Base-by-base conservation (phyloP, 192 early-diverging fungal species). In the Coemansia interrupta region DNA sequence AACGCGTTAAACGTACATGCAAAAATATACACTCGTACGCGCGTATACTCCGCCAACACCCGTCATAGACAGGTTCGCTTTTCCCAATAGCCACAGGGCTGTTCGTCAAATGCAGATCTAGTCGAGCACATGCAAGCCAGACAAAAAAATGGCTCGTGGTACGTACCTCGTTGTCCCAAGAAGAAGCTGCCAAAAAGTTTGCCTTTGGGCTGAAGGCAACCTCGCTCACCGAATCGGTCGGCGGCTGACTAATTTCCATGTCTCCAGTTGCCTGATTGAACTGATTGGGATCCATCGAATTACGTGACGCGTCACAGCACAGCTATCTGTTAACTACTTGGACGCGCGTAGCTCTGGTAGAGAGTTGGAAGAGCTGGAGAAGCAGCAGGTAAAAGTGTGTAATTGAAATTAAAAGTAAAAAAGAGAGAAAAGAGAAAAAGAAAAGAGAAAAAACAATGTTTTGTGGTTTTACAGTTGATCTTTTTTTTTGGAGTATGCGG, bases 151-250 rank as follows among this genome's bases (percentile, higher is more conserved):
- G 22, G 39, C 66, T 47, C 73, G 83, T 87, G 49, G 83, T 79
- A 46, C 57, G 13, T 67, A 78, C 75, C 60, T 78, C 64, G 70
- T 90, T 90, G 67, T 97, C 94, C 93, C 95, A 98, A 14, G 90
- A 92, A 22, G 86, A 82, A 0, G 88, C 95, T 4, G 95, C 89
- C 30, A 98, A 73, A 46, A 86, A 89, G 63, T 97, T 90, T 9
- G 88, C 88, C 56, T 82, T 76, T 4, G 93, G 84, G 20, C 87
- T 90, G 67, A 94, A 98, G 28, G 83, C 65, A 22, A 98, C 58
- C 46, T 82, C 84, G 15, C 89, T 92, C 60, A 97, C 85, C 18
- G 85, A 69, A 65, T 95, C 93, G 20, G 82, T 64, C 26, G 92
- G 92, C 49, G 89, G 83, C 44, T 82, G 75, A 45, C 44, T 77